A percentile compares a stretch with the other conserved stretches of the same genome.
These are phyloP conservation scores for Podaxis pistillaris DNA, from an alignment of 768 basidiomycete species.

Conservation along the genomic window DNA sequence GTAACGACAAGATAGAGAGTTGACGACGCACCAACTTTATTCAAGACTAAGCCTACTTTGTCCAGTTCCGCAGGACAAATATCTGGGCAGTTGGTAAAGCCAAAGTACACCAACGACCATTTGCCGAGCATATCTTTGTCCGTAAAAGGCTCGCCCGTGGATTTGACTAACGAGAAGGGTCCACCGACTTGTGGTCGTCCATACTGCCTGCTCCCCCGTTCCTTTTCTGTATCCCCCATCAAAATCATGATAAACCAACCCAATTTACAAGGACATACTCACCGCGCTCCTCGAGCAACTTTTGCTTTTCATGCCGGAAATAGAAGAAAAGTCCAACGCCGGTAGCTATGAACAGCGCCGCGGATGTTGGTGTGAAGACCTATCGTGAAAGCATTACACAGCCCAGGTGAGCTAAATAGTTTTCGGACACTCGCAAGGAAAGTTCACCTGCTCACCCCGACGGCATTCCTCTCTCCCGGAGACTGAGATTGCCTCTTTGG, in stretches of 20 bases:
- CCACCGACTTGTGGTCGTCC: slow-evolving; percentile 92
- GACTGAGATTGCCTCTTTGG: slow-evolving; percentile 6
- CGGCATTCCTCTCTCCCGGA: slow-evolving; percentile 4
- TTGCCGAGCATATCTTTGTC: slow-evolving; percentile 83
- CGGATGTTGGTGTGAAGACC: slow-evolving; percentile 92
- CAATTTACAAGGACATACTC: slow-evolving; percentile 22
- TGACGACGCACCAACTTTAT: slow-evolving; percentile 60
- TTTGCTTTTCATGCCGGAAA: slow-evolving; percentile 84
- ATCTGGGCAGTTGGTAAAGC: slow-evolving; percentile 99
- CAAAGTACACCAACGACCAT: slow-evolving; percentile 94
- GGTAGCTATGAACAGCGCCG: slow-evolving; percentile 78
- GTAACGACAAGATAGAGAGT: neutral
- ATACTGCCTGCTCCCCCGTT: slow-evolving; percentile 67
- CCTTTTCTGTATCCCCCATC: slow-evolving; percentile 53
- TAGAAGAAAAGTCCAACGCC: slow-evolving; percentile 84
- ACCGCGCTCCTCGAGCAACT: slow-evolving; percentile 77
- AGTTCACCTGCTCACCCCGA: slow-evolving; percentile 12
- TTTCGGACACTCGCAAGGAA: neutral
- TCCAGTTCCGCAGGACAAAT: slow-evolving; percentile 98
- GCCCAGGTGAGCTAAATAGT: neutral
- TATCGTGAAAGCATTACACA: slow-evolving; percentile 26
- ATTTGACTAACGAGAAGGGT: slow-evolving; percentile 74
- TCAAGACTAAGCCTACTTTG: slow-evolving; percentile 82
- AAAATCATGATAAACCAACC: neutral
- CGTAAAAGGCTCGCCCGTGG: slow-evolving; percentile 69